phyloP scores from a whole-genome alignment of 768 basidiomycete species.

The Phlebiopsis flavidoalba region DNA sequence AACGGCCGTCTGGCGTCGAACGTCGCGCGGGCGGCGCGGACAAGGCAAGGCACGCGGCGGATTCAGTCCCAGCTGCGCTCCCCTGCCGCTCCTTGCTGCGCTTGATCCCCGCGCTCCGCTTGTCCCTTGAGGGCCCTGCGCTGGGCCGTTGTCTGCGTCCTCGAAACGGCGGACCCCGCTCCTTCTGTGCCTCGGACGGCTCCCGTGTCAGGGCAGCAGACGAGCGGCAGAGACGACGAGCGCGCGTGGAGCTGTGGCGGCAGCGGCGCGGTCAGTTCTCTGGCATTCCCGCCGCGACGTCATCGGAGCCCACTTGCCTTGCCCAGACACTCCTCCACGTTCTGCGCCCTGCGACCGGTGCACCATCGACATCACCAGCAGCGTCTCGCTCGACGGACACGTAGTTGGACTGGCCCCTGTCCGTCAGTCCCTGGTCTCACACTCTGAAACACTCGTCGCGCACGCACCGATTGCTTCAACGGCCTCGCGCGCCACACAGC shows the following conservation, averaged over 20 bases:
- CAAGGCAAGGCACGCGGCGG: neutral
- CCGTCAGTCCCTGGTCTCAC: neutral
- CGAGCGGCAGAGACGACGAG: constrained; percentile 45
- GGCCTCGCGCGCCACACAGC: constrained; percentile 49
- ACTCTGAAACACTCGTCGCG: neutral
- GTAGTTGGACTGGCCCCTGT: constrained; percentile 48
- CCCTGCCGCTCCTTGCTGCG: constrained; percentile 20
- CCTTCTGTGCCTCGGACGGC: constrained; percentile 50
- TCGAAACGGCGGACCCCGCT: constrained; percentile 44
- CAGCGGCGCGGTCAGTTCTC: constrained; percentile 1
- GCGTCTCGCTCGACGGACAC: constrained; percentile 61
- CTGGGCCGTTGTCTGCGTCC: constrained; percentile 41
- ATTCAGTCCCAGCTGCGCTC: constrained; percentile 18
- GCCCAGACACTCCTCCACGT: constrained; percentile 63
- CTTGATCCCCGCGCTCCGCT: constrained; percentile 49
- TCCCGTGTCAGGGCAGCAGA: constrained; percentile 44
- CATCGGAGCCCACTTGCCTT: constrained; percentile 41
- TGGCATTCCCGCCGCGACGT: constrained; percentile 7
- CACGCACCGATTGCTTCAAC: constrained; percentile 41
- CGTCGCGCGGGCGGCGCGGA: neutral
- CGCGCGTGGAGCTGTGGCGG: constrained; percentile 48
- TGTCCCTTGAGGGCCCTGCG: constrained; percentile 47
- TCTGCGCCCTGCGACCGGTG: constrained; percentile 77
- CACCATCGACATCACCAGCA: constrained; percentile 63
- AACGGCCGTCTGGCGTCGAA: neutral